phyloP scores from a whole-genome alignment of 2,329 filamentous ascomycete species.

The Aspergillus glaucus region DNA sequence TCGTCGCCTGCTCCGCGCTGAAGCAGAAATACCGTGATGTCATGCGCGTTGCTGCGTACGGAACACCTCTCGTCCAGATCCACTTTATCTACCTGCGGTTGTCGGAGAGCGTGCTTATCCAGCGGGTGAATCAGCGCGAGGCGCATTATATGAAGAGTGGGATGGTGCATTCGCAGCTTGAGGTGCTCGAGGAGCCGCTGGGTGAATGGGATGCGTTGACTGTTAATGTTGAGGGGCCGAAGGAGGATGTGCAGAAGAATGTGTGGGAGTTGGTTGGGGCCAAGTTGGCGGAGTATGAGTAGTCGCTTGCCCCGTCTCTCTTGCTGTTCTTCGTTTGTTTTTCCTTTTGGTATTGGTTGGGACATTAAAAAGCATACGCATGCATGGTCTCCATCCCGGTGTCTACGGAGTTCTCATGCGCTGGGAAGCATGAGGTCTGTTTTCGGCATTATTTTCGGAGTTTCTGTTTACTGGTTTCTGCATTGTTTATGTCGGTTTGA shows the following conservation, averaged over 20 bases:
- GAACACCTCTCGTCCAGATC: constrained; percentile 64
- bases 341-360: too few species aligned
- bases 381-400: constrained; percentile 7
- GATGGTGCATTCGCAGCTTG: constrained; percentile 92
- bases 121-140: constrained; percentile 67
- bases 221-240: constrained; percentile 56
- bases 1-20: constrained; percentile 90
- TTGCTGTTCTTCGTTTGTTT: neutral
- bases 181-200: constrained; percentile 77
- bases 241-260: constrained; percentile 52
- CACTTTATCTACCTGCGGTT: constrained; percentile 92
- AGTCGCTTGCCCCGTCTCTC: constrained; percentile 2
- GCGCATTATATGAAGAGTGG: constrained; percentile 92
- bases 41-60: constrained; percentile 73
- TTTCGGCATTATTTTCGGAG: neutral
- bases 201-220: constrained; percentile 65
- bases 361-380: too few species aligned
- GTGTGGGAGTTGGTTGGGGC: constrained; percentile 53
- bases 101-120: constrained; percentile 65
- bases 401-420: constrained; percentile 10
- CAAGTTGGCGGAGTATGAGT: constrained; percentile 45
- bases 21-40: constrained; percentile 97
- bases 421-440: neutral
- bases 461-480: constrained; percentile 1
- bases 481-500: constrained; percentile 1